Percentiles rank a stretch among this genome's conserved stretches.
Evolutionary conservation across 2,329 filamentous ascomycete species (phyloP).

Genomic region (Epichloe glyceriae): DNA sequence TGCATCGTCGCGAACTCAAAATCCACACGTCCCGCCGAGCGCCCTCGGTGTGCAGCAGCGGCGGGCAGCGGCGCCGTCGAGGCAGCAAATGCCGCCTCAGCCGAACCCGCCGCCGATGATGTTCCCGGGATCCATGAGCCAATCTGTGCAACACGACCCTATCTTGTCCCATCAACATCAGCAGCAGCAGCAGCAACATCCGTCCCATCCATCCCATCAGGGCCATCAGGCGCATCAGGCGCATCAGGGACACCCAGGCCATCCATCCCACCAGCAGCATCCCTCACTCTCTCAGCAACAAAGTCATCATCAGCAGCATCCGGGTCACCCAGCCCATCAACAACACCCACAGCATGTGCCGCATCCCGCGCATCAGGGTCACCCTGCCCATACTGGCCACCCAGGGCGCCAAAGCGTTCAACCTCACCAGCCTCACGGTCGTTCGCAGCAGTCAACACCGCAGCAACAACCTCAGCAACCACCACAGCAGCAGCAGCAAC

Average conservation of each 20-base stretch:
- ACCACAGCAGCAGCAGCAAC: constrained; percentile 12
- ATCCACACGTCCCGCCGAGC: constrained; percentile 34
- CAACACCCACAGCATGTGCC: constrained; percentile 11
- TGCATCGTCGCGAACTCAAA: constrained; percentile 27
- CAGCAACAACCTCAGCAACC: constrained; percentile 15
- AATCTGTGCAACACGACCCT: constrained; percentile 29
- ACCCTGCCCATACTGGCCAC: constrained; percentile 9
- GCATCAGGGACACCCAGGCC: constrained; percentile 15
- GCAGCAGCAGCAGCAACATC: constrained; percentile 19
- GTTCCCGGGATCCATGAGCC: constrained; percentile 24
- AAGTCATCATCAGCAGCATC: constrained; percentile 14
- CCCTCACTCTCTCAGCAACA: constrained; percentile 12
- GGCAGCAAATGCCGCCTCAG: constrained; percentile 32
- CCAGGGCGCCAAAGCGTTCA: constrained; percentile 16
- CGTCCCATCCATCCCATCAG: constrained; percentile 14
- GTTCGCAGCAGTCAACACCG: constrained; percentile 17
- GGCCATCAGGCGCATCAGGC: constrained; percentile 18
- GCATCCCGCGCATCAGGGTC: constrained; percentile 16
- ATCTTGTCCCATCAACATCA: constrained; percentile 31
- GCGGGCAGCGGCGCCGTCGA: constrained; percentile 27
- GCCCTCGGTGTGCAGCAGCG: constrained; percentile 32
- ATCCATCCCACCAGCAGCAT: constrained; percentile 13
- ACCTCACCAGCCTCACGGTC: constrained; percentile 11
- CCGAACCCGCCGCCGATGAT: constrained; percentile 24
- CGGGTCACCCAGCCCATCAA: constrained; percentile 10